Percentiles rank a stretch among this genome's conserved stretches.
Evolutionary conservation across 2,329 filamentous ascomycete species (phyloP).

Genomic region (Neonectria magnoliae): DNA sequence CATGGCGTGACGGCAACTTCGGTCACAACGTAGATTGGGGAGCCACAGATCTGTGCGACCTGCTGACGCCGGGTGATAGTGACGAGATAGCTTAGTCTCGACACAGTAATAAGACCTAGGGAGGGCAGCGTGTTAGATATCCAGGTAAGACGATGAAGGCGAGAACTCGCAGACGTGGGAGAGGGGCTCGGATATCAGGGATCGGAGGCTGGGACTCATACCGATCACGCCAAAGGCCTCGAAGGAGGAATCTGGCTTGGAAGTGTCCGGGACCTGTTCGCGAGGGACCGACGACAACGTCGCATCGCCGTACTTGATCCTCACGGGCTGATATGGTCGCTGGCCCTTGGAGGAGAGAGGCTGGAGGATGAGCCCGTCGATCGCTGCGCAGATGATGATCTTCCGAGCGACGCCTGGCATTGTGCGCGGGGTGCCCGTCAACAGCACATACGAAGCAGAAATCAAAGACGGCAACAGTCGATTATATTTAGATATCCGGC

Average conservation of each 20-base stretch:
- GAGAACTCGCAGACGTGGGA: background rate
- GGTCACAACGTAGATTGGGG: conserved; percentile 85
- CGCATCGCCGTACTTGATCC: conserved; percentile 75
- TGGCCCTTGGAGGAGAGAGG: conserved; percentile 71
- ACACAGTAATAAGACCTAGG: conserved; percentile 84
- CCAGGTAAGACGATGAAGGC: background rate
- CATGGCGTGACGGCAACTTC: conserved; percentile 93
- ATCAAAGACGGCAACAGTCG: conserved; percentile 9
- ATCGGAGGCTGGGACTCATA: conserved; percentile 43
- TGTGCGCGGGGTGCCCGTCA: conserved; percentile 37
- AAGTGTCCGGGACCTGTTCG: conserved; percentile 57
- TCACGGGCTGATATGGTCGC: conserved; percentile 65
- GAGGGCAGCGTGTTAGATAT: conserved; percentile 11
- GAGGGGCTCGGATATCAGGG: conserved; percentile 12
- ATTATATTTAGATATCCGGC: conserved; percentile 3
- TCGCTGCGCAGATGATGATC: conserved; percentile 80
- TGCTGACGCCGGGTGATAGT: conserved; percentile 87
- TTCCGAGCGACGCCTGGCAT: conserved; percentile 87
- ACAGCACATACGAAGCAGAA: conserved; percentile 22
- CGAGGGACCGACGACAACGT: conserved; percentile 55
- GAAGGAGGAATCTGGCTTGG: conserved; percentile 60
- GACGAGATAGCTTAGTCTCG: conserved; percentile 83
- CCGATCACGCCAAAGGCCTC: conserved; percentile 70
- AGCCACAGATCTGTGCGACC: conserved; percentile 86
- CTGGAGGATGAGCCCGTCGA: conserved; percentile 85